phyloP scores from a whole-genome alignment of 2,329 filamentous ascomycete species.

The Venturia asperata region DNA sequence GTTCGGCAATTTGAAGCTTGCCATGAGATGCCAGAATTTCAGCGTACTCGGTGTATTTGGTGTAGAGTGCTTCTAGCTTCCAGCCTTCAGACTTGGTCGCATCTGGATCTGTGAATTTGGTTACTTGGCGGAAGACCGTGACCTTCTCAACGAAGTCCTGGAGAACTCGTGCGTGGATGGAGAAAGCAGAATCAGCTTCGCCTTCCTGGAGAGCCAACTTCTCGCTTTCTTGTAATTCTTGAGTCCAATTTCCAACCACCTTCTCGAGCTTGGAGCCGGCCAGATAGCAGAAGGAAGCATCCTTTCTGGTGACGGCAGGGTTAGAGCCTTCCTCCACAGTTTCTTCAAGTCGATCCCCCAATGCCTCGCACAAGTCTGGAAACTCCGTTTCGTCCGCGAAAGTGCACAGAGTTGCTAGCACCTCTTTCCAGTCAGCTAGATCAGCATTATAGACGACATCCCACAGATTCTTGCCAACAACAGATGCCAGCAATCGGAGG shows the following conservation, averaged over 20 bases:
- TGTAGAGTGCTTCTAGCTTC: slow-evolving; percentile 83
- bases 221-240: slow-evolving; percentile 80
- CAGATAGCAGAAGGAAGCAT: slow-evolving; percentile 94
- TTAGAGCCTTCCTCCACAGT: slow-evolving; percentile 47
- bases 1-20: slow-evolving; percentile 76
- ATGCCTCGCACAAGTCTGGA: slow-evolving; percentile 85
- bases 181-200: slow-evolving; percentile 48
- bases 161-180: slow-evolving; percentile 78
- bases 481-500: slow-evolving; percentile 78
- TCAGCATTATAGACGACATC: slow-evolving; percentile 96
- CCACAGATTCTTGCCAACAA: slow-evolving; percentile 95
- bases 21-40: slow-evolving; percentile 90
- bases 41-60: slow-evolving; percentile 94
- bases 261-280: slow-evolving; percentile 96
- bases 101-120: slow-evolving; percentile 80
- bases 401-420: slow-evolving; percentile 92
- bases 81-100: slow-evolving; percentile 63
- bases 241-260: slow-evolving; percentile 88
- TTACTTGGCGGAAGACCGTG: slow-evolving; percentile 88
- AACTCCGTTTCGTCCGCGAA: slow-evolving; percentile 90
- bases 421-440: slow-evolving; percentile 88
- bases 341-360: slow-evolving; percentile 85
- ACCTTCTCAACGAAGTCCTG: slow-evolving; percentile 98
- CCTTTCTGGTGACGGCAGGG: slow-evolving; percentile 55
- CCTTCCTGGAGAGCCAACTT: slow-evolving; percentile 60